Evolutionary conservation across 345 rosid species (phyloP).

Genomic region (Salix purpurea): DNA sequence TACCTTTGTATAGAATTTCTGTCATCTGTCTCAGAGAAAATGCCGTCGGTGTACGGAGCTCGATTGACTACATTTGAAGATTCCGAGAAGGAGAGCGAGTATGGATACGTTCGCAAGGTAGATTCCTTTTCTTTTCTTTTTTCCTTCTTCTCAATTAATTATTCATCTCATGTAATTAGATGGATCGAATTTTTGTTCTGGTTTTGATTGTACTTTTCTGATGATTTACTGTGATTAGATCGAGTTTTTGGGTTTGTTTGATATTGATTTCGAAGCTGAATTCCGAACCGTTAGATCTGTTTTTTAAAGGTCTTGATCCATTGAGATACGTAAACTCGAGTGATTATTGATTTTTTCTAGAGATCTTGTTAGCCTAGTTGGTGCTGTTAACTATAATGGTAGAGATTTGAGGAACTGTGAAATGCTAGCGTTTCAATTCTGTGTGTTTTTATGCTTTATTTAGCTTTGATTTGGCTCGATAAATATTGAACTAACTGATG

Average conservation of each 20-base stretch:
- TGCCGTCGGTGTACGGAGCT: conserved; percentile 84
- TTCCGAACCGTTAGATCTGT: background rate
- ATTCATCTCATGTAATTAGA: background rate
- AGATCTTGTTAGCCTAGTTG: background rate
- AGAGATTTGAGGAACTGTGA: background rate
- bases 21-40: conserved; percentile 23
- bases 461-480: background rate
- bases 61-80: conserved; percentile 93
- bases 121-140: background rate
- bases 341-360: too few relatives aligned
- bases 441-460: background rate
- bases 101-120: conserved; percentile 97
- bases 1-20: background rate
- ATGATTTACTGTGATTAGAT: background rate
- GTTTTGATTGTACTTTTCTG: background rate
- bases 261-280: background rate
- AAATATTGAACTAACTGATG: background rate
- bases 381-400: background rate
- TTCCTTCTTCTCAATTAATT: background rate
- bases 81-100: conserved; percentile 96
- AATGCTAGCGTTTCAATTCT: background rate
- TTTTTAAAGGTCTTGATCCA: background rate
- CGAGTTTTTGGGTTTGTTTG: background rate
- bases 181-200: background rate
- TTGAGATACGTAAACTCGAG: background rate